Evolutionary conservation across 2,329 filamentous ascomycete genomes (phyloP).

Genomic region (Fusarium drepaniforme): DNA sequence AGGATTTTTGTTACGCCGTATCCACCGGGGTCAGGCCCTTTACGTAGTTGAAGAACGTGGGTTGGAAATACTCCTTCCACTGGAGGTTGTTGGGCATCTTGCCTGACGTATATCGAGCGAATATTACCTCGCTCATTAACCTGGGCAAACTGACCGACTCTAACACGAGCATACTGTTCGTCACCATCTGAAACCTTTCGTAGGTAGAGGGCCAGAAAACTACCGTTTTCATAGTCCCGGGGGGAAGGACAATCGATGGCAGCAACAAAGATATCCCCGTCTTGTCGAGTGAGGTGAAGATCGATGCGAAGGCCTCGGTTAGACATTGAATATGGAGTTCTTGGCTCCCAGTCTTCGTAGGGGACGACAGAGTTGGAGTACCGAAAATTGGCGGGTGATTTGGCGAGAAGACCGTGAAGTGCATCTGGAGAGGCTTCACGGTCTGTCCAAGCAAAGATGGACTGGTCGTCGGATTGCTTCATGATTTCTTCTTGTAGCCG

Average conservation of each 20-base stretch:
- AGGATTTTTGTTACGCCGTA: neutral
- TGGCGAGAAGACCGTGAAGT: conserved; percentile 47
- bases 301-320: conserved; percentile 45
- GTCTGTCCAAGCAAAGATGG: conserved; percentile 2
- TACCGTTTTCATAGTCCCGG: conserved; percentile 43
- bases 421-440: conserved; percentile 38
- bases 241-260: conserved; percentile 49
- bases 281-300: conserved; percentile 34
- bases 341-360: conserved; percentile 48
- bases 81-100: conserved; percentile 37
- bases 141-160: conserved; percentile 25
- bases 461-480: conserved; percentile 26
- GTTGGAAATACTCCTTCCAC: conserved; percentile 36
- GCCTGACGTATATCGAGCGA: conserved; percentile 44
- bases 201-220: conserved; percentile 48
- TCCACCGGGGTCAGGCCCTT: conserved; percentile 5
- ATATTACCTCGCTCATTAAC: conserved; percentile 34
- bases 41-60: conserved; percentile 33
- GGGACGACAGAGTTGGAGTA: conserved; percentile 50
- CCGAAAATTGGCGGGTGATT: conserved; percentile 62
- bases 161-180: conserved; percentile 43
- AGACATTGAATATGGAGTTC: conserved; percentile 41
- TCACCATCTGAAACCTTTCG: conserved; percentile 41
- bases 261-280: conserved; percentile 41
- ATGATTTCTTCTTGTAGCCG: conserved; percentile 4